A percentile compares a stretch with the other conserved stretches of the same genome.
Conservation (phyloP, 768 basidiomycete species). For the Termitomyces heimii region DNA sequence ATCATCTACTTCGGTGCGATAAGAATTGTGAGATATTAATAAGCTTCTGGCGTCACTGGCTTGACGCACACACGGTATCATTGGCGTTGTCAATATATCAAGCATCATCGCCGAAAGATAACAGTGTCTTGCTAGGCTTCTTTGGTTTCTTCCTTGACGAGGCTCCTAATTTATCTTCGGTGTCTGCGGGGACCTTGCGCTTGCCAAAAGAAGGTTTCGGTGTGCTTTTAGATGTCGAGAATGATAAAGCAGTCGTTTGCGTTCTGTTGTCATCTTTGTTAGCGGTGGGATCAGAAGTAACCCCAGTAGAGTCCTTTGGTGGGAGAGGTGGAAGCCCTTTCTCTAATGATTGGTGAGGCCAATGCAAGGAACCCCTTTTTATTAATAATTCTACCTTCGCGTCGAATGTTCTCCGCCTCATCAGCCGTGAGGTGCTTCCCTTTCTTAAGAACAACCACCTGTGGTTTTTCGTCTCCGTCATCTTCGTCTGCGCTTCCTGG, state of each 20-base stretch:
- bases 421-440: constrained; percentile 81
- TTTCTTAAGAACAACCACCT: constrained; percentile 82
- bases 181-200: constrained; percentile 30
- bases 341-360: constrained; percentile 28
- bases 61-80: neutral
- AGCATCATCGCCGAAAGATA: constrained; percentile 58
- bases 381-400: constrained; percentile 46
- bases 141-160: constrained; percentile 52
- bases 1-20: neutral
- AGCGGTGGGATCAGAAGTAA: constrained; percentile 4
- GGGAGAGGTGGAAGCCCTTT: constrained; percentile 56
- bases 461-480: constrained; percentile 73
- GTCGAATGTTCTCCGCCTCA: constrained; percentile 73
- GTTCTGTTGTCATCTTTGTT: constrained; percentile 15
- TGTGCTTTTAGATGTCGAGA: constrained; percentile 34
- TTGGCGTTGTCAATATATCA: constrained; percentile 15
- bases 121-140: constrained; percentile 38
- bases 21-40: neutral
- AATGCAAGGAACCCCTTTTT: neutral
- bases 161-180: constrained; percentile 21
- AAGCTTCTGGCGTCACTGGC: neutral
- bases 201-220: constrained; percentile 26
- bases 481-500: constrained; percentile 74
- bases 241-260: constrained; percentile 30
- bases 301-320: constrained; percentile 6